Base-by-base conservation (phyloP, 2,329 filamentous ascomycete genomes). In the Microdochium trichocladiopsis region DNA sequence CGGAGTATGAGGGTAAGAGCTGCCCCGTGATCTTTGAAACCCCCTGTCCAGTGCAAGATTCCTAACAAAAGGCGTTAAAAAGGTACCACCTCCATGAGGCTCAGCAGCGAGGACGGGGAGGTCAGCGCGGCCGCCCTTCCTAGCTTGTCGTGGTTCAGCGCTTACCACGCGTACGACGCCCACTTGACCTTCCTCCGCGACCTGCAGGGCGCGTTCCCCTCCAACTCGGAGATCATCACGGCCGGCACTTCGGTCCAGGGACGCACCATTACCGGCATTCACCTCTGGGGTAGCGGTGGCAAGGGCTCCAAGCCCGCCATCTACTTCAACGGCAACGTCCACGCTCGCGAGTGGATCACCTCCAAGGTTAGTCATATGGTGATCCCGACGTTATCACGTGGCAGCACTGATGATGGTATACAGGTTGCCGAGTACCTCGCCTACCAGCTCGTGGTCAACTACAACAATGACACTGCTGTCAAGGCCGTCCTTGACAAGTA, bases 191-290 rank as follows among this genome's bases (percentile, higher is more conserved):
- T 73, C 59, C 69, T 78, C 58, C 65, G 68, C 3, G 71, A 76
- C 52, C 64, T 83, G 11, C 69, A 72, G 25, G 65, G 68, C 1
- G 58, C 66, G 2, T 75, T 76, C 58, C 69, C 77, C 2, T 56
- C 63, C 3, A 73, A 77, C 55, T 71, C 77, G 12, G 73, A 78
- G 58, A 69, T 79, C 45, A 67, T 80, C 37, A 67, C 65, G 16
- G 64, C 69, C 5, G 78, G 78, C 3, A 65, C 60, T 6, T 78
- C 76, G 6, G 67, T 69, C 22, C 62, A 76, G 51, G 74, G 74
- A 1, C 68, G 73, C 21, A 55, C 66, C 52, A 87, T 91, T 24
- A 79, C 80, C 18, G 87, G 83, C 18, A 70, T 81, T 45, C 77
- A 79, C 60, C 68, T 81, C 53, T 80, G 72, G 67, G 78, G 77